Evolutionary conservation across 225 moss, liverwort and hornwort genomes (phyloP), one percentile per base, ranked within the genome.

Genomic region (Pseudoscleropodium purum): DNA sequence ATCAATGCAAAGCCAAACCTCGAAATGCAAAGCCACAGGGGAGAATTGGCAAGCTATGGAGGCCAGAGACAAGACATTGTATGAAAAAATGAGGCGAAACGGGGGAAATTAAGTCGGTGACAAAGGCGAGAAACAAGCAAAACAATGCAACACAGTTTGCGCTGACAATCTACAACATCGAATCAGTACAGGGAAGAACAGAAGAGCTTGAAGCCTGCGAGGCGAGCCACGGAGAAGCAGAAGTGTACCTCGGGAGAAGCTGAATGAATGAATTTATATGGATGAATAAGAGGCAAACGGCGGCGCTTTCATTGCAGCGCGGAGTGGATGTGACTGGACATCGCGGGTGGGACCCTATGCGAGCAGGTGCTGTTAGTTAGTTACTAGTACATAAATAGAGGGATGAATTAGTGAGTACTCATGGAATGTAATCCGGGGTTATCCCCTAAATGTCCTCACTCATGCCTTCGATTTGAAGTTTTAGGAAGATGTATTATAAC

Each of bases 251-350:
- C 9, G 34, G 18, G 15, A 54, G 75, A 6, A 51, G 7, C 19
- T 75, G 84, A 84, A 89, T 84, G 84, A 77, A 89, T 67, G 84
- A 73, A 68, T 15, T 47, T 31, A 0, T 4, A 10, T 73, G 54
- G 81, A 86, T 90, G 89, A 81, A 41, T 8, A 63, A 51, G 9
- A 7, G 73, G 7, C 36, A 25, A 52, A 41, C 27, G 72, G 86
- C 90, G 90, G 90, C 90, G 90, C 90, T 90, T 86, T 90, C 90
- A 90, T 86, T 90, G 63, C 59, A 34, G 70, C 5, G n/a, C 11
- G 31, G 30, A 7, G 60, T 79, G 78, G 85, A 86, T 90, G 81
- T 63, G 90, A 86, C 86, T 52, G 33, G 34, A 17, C 49, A 49
- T 7, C 75, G 15, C 24, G 16, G 30, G 64, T 85, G 78, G 43